Evolutionary conservation across 192 early-diverging fungal species (phyloP).

Genomic region (Podila epigama): DNA sequence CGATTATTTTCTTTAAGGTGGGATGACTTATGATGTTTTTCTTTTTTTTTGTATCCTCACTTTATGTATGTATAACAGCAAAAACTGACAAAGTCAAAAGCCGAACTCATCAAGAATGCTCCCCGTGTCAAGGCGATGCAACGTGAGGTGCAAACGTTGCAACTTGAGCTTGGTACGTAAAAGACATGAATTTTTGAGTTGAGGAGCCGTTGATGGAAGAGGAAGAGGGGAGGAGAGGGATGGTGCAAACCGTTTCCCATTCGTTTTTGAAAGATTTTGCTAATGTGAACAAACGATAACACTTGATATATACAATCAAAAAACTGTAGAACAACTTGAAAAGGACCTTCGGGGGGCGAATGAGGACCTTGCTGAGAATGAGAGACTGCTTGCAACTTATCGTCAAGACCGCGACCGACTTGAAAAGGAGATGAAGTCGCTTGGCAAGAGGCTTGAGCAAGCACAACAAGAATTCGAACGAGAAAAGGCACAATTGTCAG

Average conservation of each 20-base stretch:
- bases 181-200: too few relatives aligned
- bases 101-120: constrained; percentile 62
- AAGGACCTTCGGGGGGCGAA: constrained; percentile 50
- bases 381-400: constrained; percentile 55
- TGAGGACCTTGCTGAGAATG: constrained; percentile 57
- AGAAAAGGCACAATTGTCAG: constrained; percentile 70
- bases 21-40: neutral
- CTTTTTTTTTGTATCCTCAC: too few relatives aligned
- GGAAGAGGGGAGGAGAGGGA: too few relatives aligned
- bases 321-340: constrained; percentile 60
- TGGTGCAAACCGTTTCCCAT: too few relatives aligned
- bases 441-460: constrained; percentile 47
- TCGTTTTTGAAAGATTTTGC: too few relatives aligned
- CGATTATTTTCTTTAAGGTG: too few relatives aligned
- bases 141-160: constrained; percentile 67
- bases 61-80: too few relatives aligned
- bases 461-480: constrained; percentile 64
- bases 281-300: neutral
- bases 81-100: constrained; percentile 71
- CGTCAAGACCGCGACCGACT: constrained; percentile 53
- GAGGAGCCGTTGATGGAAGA: too few relatives aligned
- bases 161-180: constrained; percentile 69
- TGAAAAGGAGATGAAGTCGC: constrained; percentile 16
- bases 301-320: too few relatives aligned
- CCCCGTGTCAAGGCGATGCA: constrained; percentile 68